phyloP scores from a whole-genome alignment of 129 eudicot species.

The Flaveria trinervia region DNA sequence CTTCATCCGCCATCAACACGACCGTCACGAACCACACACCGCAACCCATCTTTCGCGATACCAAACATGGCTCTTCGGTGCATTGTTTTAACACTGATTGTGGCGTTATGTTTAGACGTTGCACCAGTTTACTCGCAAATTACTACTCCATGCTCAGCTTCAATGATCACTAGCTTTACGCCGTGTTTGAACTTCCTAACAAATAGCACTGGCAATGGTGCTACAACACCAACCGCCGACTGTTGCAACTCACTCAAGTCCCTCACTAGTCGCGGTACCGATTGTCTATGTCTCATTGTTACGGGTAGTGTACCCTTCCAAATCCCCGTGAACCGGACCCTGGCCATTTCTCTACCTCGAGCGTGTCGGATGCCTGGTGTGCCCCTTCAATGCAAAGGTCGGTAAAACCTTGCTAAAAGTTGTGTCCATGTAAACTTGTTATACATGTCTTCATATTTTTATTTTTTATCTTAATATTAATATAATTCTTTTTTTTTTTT shows the following conservation, averaged over 20 bases:
- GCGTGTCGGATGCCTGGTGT: slow-evolving; percentile 88
- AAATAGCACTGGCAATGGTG: slow-evolving; percentile 45
- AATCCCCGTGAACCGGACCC: slow-evolving; percentile 69
- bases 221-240: slow-evolving; percentile 52
- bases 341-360: slow-evolving; percentile 69
- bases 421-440: neutral
- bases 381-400: slow-evolving; percentile 81
- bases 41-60: slow-evolving; percentile 10
- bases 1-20: neutral
- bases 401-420: neutral
- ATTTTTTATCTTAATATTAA: neutral
- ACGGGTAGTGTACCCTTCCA: slow-evolving; percentile 72
- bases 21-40: neutral
- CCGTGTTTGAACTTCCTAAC: slow-evolving; percentile 69
- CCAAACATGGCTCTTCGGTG: slow-evolving; percentile 25
- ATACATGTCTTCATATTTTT: neutral
- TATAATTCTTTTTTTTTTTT: too few relatives aligned
- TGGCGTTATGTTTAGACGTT: slow-evolving; percentile 21
- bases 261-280: slow-evolving; percentile 55
- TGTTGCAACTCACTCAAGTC: slow-evolving; percentile 73
- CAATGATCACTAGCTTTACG: slow-evolving; percentile 65
- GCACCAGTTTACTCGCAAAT: slow-evolving; percentile 52
- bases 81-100: slow-evolving; percentile 33
- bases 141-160: slow-evolving; percentile 55
- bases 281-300: slow-evolving; percentile 65